Percentiles rank a stretch among this genome's conserved stretches.
Conservation (phyloP, 371 early-diverging fungal species). For the Blakeslea trispora region DNA sequence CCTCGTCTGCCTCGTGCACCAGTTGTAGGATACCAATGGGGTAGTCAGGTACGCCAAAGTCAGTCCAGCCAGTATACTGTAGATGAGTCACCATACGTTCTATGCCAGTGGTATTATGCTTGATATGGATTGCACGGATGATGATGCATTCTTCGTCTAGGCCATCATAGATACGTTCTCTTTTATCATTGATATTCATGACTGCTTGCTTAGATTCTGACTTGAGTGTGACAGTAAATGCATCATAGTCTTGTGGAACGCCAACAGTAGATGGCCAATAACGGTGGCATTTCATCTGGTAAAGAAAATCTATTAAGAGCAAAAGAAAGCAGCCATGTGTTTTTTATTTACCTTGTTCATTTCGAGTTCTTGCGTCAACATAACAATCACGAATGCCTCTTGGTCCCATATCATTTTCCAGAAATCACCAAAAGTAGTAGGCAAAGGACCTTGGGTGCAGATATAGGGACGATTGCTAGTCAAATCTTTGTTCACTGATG, state of each 20-base stretch:
- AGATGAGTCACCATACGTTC: conserved; percentile 65
- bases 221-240: conserved; percentile 22
- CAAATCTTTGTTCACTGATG: conserved; percentile 2
- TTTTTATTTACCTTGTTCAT: conserved; percentile 55
- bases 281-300: conserved; percentile 57
- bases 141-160: conserved; percentile 22
- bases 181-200: conserved; percentile 31
- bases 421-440: conserved; percentile 77
- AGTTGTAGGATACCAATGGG: conserved; percentile 55
- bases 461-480: conserved; percentile 55
- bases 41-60: conserved; percentile 71
- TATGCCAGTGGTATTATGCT: not conserved
- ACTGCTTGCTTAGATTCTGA: conserved; percentile 20
- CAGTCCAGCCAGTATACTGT: conserved; percentile 86
- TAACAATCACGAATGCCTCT: conserved; percentile 68
- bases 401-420: conserved; percentile 90
- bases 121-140: conserved; percentile 11
- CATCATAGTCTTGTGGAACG: conserved; percentile 34
- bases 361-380: conserved; percentile 85
- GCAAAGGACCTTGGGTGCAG: conserved; percentile 85
- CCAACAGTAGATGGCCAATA: conserved; percentile 64
- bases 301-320: conserved; percentile 13
- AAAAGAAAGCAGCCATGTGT: conserved; percentile 1
- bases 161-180: conserved; percentile 5
- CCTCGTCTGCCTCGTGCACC: conserved; percentile 53